Evolutionary conservation across 2,329 filamentous ascomycete genomes (phyloP).

Genomic region (Aspergillus fijiensis): DNA sequence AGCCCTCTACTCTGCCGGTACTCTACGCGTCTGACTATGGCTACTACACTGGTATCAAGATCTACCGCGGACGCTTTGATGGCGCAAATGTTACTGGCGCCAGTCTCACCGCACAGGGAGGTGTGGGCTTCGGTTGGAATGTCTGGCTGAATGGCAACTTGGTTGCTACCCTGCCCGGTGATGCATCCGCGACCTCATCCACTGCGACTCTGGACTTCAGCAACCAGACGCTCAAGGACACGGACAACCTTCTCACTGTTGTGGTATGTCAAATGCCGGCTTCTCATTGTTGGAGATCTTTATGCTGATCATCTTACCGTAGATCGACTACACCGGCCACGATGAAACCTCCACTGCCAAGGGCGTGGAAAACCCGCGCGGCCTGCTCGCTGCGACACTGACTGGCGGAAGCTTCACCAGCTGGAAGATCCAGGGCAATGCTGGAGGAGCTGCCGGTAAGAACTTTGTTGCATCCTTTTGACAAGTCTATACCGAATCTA

Average conservation of each 20-base stretch:
- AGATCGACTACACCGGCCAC: constrained; percentile 12
- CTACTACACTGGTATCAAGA: constrained; percentile 8
- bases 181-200: neutral
- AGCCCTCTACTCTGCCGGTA: constrained; percentile 53
- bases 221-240: neutral
- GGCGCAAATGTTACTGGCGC: constrained; percentile 5
- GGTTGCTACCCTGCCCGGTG: constrained; percentile 1
- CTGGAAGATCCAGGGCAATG: constrained; percentile 12
- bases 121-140: constrained; percentile 9
- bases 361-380: constrained; percentile 9
- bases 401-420: constrained; percentile 1
- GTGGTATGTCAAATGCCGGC: neutral
- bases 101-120: constrained; percentile 5
- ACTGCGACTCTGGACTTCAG: neutral
- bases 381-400: constrained; percentile 7
- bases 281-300: neutral
- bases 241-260: constrained; percentile 10
- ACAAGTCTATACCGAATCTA: neutral
- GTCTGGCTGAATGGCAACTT: constrained; percentile 11
- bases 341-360: constrained; percentile 1
- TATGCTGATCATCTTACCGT: neutral
- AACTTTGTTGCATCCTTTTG: neutral
- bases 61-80: constrained; percentile 9
- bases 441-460: constrained; percentile 9
- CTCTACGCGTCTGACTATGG: constrained; percentile 55